Percentiles rank a stretch among this genome's conserved stretches.
Evolutionary conservation across 345 rosid species (phyloP).

Genomic region (Conringia planisiliqua): DNA sequence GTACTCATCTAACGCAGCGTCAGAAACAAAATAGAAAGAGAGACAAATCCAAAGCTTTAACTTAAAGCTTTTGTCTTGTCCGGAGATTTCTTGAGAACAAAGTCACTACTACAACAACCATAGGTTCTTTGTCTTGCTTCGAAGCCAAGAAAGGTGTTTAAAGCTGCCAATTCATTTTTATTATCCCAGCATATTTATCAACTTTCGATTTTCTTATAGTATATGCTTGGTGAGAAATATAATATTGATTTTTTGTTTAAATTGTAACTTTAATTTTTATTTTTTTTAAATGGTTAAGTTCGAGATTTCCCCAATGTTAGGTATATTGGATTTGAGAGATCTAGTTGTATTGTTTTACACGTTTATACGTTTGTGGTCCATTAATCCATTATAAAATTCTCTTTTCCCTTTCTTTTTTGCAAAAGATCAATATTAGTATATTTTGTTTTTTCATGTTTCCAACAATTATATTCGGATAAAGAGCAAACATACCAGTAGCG

Average conservation of each 20-base stretch:
- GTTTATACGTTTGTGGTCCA: constrained; percentile 25
- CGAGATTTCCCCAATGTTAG: constrained; percentile 14
- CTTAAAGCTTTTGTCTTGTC: constrained; percentile 16
- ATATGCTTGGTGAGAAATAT: constrained; percentile 32
- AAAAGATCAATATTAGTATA: constrained; percentile 28
- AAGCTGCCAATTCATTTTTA: constrained; percentile 24
- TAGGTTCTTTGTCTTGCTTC: constrained; percentile 25
- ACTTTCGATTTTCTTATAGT: constrained; percentile 8
- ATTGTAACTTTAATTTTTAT: neutral
- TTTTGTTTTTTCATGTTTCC: neutral
- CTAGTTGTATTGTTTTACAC: constrained; percentile 22
- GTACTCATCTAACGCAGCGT: constrained; percentile 46
- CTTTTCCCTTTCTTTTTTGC: neutral
- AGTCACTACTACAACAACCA: constrained; percentile 18
- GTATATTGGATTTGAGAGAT: constrained; percentile 15
- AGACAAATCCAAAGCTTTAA: constrained; percentile 15
- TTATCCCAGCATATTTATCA: constrained; percentile 28
- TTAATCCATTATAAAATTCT: neutral
- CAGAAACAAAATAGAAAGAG: constrained; percentile 7
- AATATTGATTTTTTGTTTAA: neutral
- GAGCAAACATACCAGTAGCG: neutral
- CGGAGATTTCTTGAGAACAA: constrained; percentile 15
- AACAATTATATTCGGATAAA: neutral
- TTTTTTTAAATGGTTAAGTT: neutral
- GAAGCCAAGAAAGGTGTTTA: constrained; percentile 22